These are phyloP conservation scores for Vanrija humicola DNA, from an alignment of 1,284 basidiomycete species.

Conservation along the genomic window DNA sequence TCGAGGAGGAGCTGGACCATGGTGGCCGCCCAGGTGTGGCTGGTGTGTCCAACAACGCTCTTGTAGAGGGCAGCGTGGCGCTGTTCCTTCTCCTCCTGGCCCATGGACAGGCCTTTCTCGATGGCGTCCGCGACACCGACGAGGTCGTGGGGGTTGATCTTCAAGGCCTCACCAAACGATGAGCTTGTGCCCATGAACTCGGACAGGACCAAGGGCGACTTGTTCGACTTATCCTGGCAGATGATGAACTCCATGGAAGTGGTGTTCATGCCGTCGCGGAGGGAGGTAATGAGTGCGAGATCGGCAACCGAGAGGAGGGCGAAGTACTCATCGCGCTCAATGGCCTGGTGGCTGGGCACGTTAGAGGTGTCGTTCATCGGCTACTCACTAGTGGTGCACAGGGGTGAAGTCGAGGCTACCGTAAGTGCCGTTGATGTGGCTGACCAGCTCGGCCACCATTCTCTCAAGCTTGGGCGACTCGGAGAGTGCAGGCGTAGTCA, in stretches of 20 bases:
- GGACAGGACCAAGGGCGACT: slow-evolving; percentile 83
- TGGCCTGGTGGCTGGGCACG: slow-evolving; percentile 76
- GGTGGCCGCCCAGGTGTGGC: slow-evolving; percentile 90
- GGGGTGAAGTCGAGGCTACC: slow-evolving; percentile 94
- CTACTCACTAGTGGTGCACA: slow-evolving; percentile 87
- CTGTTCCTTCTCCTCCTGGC: slow-evolving; percentile 65
- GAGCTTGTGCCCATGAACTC: slow-evolving; percentile 91
- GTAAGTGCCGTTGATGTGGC: slow-evolving; percentile 95
- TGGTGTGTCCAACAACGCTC: slow-evolving; percentile 88
- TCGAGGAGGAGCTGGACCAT: slow-evolving; percentile 83
- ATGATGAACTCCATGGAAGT: slow-evolving; percentile 98
- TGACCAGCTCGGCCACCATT: slow-evolving; percentile 89
- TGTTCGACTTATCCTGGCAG: slow-evolving; percentile 73
- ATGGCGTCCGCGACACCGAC: slow-evolving; percentile 93
- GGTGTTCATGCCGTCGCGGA: slow-evolving; percentile 98
- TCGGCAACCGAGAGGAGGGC: slow-evolving; percentile 93
- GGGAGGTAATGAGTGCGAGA: slow-evolving; percentile 89
- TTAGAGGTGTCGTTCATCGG: not conserved
- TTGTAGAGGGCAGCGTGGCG: slow-evolving; percentile 77
- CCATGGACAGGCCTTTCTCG: slow-evolving; percentile 80
- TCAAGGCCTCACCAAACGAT: slow-evolving; percentile 46
- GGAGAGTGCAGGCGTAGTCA: slow-evolving; percentile 90
- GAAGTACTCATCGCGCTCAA: slow-evolving; percentile 98
- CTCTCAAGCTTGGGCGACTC: slow-evolving; percentile 92
- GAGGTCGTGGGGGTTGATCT: slow-evolving; percentile 51